Base-by-base conservation (phyloP, 176 grass and related monocot genomes). In the Guadua angustifolia region DNA sequence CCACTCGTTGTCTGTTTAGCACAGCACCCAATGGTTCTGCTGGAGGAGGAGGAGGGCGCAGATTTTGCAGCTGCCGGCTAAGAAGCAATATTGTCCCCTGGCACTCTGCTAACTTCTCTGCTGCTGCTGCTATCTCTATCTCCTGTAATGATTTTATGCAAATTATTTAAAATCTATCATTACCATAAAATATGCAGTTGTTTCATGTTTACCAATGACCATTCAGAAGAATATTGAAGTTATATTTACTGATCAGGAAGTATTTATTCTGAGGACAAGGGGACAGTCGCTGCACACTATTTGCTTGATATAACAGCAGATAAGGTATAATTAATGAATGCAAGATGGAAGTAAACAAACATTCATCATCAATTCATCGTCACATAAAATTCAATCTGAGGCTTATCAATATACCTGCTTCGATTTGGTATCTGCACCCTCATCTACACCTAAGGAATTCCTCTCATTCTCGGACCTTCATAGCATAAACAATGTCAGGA, bases 71-170 rank as follows among this genome's bases (percentile, higher is more conserved):
- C 72, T 98, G 96, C 21, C 89, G 87, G 50, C 96, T 91, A 68
- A 98, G 91, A 75, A 98, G 79, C 70, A 98, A 43, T 40, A 98
- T 98, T 0, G 93, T 98, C 84, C 95, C 93, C 79, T 98, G 96
- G 87, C 96, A 98, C 77, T 98, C 96, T 9, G 87, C 89, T 63
- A 98, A 88, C 81, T 95, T 98, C 74, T 98, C 96, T 61, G 96
- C 91, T 75, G 96, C 96, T 24, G 93, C 87, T 32, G 88, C 73
- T 80, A 98, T 95, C 65, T 92, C 96, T 72, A 84, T 91, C 82
- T 90, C 96, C 96, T 98, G 78, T 73, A 53, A 84, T 47, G 19
- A 63, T 88, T 73, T 66, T 61, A 62, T 55, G 52, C 52, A 76
- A 18, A 39, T 38, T 66, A 53, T 43, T 14, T 74, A 60, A 53